Evolutionary conservation across 176 grass and related monocot species (phyloP), one percentile per base, ranked within the genome.

Genomic region (Miscanthus lutarioriparius): DNA sequence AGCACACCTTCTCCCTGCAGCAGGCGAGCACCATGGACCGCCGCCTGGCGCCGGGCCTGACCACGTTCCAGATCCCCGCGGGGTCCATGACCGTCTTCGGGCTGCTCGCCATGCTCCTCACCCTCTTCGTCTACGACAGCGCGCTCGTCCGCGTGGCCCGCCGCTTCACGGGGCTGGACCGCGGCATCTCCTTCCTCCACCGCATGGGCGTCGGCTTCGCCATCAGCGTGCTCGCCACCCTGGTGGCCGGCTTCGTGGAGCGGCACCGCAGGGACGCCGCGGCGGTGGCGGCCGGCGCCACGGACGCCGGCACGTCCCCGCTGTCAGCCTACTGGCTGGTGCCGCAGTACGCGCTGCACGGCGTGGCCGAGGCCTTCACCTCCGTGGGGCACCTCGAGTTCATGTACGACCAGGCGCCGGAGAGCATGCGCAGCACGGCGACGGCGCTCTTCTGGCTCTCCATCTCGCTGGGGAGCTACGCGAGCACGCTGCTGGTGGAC

Each of bases 1-100:
- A 91, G 88, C 0, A n/a, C 85, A 97, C 94, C 82, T 97, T 97
- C 79, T 69, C 87, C 64, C 85, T 97, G 70, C 89, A 91, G 61
- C 94, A 97, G 67, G 94, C 91, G 8, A 92, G 85, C 82, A 91
- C 91, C 87, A 97, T 97, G 94, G 94, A 97, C 89, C 91, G 91
- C 27, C 94, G 70, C 59, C 62, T 93, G 10, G 54, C n/a, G 0
- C 89, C 74, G 2, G 65, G 83, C 35, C 17, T 39, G 27, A 91
- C 94, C 0, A n/a, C 87, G n/a, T 97, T 97, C 85, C 54, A 80
- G 66, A 97, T 97, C 79, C 94, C 94, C 0, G 86, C 91, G 0
- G 94, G 85, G 17, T 97, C 94, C 63, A 97, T 97, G 94, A 84
- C 89, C 15, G 87, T 97, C 56, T 97, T 97, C 89, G 41, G 19